Percentiles rank a stretch among this genome's conserved stretches.
These are phyloP conservation scores for Irpex sp. DNA, from an alignment of 1,284 basidiomycete genomes.

Conservation along the genomic window DNA sequence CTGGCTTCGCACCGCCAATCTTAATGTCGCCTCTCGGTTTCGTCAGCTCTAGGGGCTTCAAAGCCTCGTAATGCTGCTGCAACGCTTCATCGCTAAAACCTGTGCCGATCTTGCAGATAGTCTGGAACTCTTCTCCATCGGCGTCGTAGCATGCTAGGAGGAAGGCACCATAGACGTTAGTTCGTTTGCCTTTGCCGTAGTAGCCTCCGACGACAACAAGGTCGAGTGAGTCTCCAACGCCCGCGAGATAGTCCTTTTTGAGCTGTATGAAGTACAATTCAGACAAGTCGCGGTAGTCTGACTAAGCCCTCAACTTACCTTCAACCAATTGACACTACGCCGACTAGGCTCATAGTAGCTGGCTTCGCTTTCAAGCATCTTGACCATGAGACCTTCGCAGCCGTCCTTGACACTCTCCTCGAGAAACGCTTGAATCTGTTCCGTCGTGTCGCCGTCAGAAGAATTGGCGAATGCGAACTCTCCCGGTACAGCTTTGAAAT, in stretches of 20 bases:
- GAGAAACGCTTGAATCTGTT: conserved; percentile 93
- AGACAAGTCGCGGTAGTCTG: not conserved
- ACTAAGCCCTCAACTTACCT: conserved; percentile 48
- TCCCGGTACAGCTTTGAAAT: conserved; percentile 81
- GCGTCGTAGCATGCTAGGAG: conserved; percentile 92
- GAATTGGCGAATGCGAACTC: conserved; percentile 94
- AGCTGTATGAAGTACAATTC: conserved; percentile 47
- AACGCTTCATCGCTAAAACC: conserved; percentile 94
- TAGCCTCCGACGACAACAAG: conserved; percentile 96
- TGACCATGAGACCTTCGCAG: conserved; percentile 99
- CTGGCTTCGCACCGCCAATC: conserved; percentile 87
- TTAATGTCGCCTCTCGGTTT: conserved; percentile 78
- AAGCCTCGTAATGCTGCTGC: conserved; percentile 76
- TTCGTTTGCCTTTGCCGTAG: conserved; percentile 97
- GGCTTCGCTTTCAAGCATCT: conserved; percentile 90
- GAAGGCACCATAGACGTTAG: conserved; percentile 95
- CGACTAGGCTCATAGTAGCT: conserved; percentile 96
- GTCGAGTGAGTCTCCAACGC: conserved; percentile 96
- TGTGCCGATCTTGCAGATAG: conserved; percentile 98
- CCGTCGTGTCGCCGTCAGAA: conserved; percentile 85
- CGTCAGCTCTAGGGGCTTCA: conserved; percentile 74
- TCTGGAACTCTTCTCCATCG: conserved; percentile 90
- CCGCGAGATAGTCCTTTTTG: conserved; percentile 97
- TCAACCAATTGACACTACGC: conserved; percentile 96
- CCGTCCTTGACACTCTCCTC: conserved; percentile 97